Conservation (phyloP, 129 eudicot species). For the Flaveria bidentis region DNA sequence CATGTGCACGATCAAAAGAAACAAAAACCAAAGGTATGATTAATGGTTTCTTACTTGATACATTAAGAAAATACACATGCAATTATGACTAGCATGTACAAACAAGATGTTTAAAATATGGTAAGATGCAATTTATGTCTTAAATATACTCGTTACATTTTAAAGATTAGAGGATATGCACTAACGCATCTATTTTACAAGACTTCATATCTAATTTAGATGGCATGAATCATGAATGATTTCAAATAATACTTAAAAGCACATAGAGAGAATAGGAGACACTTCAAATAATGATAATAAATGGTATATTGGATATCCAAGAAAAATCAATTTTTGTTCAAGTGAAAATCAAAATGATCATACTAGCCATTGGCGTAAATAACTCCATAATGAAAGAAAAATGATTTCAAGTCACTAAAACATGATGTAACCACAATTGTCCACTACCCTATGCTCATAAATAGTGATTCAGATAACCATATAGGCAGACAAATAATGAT, state of each 20-base stretch:
- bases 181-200: not conserved
- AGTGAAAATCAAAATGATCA: not conserved
- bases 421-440: not conserved
- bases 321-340: not conserved
- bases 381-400: not conserved
- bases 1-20: not conserved
- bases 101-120: not conserved
- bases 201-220: not conserved
- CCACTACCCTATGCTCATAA: not conserved
- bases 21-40: not conserved
- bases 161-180: not conserved
- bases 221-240: not conserved
- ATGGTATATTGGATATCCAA: not conserved
- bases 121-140: constrained; percentile 6
- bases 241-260: not conserved
- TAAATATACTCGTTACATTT: not conserved
- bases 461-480: constrained; percentile 16
- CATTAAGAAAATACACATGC: not conserved
- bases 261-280: constrained; percentile 1
- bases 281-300: constrained; percentile 2
- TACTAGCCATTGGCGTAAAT: not conserved
- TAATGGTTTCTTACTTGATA: not conserved
- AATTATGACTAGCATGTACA: not conserved
- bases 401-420: not conserved
- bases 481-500: not conserved